Evolutionary conservation across 1,284 basidiomycete genomes (phyloP).

Genomic region (Sparassis latifolia): DNA sequence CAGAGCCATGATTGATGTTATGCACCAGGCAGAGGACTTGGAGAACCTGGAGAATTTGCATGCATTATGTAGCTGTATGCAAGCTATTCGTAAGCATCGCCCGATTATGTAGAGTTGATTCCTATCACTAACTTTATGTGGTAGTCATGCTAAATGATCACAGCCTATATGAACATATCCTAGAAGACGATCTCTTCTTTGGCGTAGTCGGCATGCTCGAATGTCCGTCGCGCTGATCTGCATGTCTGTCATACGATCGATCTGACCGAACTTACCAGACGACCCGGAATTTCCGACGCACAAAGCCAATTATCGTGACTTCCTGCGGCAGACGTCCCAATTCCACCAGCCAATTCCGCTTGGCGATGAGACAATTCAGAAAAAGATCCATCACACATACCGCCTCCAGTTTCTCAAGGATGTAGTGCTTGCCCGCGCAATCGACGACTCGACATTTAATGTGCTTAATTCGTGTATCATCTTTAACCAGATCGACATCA

Average conservation of each 20-base stretch:
- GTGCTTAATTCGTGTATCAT: constrained; percentile 97
- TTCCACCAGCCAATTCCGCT: constrained; percentile 88
- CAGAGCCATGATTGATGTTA: constrained; percentile 77
- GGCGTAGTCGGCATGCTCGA: constrained; percentile 96
- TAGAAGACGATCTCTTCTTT: constrained; percentile 90
- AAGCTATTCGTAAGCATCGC: constrained; percentile 76
- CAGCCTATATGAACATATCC: constrained; percentile 89
- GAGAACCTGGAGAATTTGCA: constrained; percentile 89
- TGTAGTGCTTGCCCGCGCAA: constrained; percentile 89
- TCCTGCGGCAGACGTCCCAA: constrained; percentile 73
- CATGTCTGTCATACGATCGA: constrained; percentile 8
- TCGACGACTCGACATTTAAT: constrained; percentile 96
- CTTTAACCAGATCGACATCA: constrained; percentile 99
- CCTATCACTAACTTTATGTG: neutral
- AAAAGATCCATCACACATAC: constrained; percentile 95
- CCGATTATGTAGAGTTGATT: constrained; percentile 11
- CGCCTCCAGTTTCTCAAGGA: constrained; percentile 96
- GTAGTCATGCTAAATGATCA: constrained; percentile 95
- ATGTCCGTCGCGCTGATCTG: constrained; percentile 52
- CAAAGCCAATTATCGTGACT: constrained; percentile 96
- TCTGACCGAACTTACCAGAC: constrained; percentile 44
- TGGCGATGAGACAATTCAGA: constrained; percentile 63
- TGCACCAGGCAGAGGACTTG: constrained; percentile 86
- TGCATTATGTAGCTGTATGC: constrained; percentile 87
- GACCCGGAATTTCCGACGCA: constrained; percentile 94